Base-by-base conservation (phyloP, 169 alveolate genomes). In the Toxoplasma gondii region DNA sequence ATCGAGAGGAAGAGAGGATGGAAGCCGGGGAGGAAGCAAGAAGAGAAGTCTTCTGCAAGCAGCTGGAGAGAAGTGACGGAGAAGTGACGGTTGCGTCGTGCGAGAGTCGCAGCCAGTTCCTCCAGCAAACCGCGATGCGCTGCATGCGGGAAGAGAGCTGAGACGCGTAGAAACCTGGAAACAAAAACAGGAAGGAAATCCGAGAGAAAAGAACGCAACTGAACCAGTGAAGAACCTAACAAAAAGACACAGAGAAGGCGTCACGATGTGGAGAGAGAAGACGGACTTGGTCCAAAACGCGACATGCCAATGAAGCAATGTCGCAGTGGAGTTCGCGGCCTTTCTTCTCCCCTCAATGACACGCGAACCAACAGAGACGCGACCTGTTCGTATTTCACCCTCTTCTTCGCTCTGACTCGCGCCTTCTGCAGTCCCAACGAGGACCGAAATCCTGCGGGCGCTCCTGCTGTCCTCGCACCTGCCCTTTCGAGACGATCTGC, bases 31-130 rank as follows among this genome's bases (percentile, higher is more conserved):
- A 31, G 43, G 84, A 5, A 74, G 43, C 39, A 34, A 4, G 43
- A 34, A 16, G 84, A 74, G 84, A 74, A 74, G 19, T 74, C 84
- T 16, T 74, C 84, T 7, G 43, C 27, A 16, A 74, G 1, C 38
- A 74, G 44, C 84, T 74, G 84, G 39, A 74, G 84, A 74, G 84
- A 74, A 41, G 84, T 36, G 24, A 74, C 84, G 19, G 84, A 74
- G 19, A 74, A 24, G n/a, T 31, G 43, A 9, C 84, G 84, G 84
- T 74, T 17, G 5, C 49, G 43, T 16, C 84, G 84, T 12, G 84
- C 39, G 44, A 74, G 84, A 12, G 84, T 34, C 39, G n/a, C n/a
- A 9, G 84, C 84, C 49, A 74, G 44, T 41, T 74, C 84, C 39
- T 74, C 84, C 44, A 74, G 44, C 24, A 74, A 44, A 4, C 84